Base-by-base conservation (phyloP, 2,329 filamentous ascomycete genomes). In the Aspergillus flavus region DNA sequence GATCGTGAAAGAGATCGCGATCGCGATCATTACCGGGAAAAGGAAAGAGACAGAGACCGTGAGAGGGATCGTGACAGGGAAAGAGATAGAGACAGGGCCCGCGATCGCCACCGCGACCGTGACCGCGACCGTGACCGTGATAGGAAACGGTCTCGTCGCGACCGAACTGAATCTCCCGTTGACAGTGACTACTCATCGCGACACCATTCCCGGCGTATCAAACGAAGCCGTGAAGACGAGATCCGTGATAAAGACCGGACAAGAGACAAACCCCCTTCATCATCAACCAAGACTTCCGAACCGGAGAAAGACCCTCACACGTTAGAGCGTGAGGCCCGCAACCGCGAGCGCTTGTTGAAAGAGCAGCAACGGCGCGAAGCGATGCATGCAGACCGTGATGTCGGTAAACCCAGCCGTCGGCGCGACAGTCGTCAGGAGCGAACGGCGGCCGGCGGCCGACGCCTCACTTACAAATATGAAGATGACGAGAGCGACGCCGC, bases 321-420 rank as follows among this genome's bases (percentile, higher is more conserved):
- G 46, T 84, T 90, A 58, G 91, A 94, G 75, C 93, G 92, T 69
- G 89, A 90, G 64, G 83, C 86, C 59, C 82, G 93, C 67, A 81
- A 83, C 53, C 76, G 79, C 16, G 91, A 94, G 76, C 82, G 86
- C 9, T 79, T 86, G 61, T 74, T 92, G 48, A 87, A 86, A 66
- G 89, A 91, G 71, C 83, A 85, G 68, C 92, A 95, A 61, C 85
- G 83, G 12, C 81, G 81, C 5, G 90, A 93, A 6, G 82, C 82
- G 9, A 72, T 76, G 66, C 72, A 74, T 57, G 69, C 70, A 21
- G 73, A 77, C 41, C 57, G 64, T 5, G 61, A 65, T 28, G 43
- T 57, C n/a, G 70, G 72, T 53, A 76, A 74, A 57, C 67, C 72
- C 53, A 69, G 72, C 50, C 70, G 75, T n/a, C 69, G 73, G 34